These are phyloP conservation scores for Botrytis fabae DNA, from an alignment of 2,329 filamentous ascomycete genomes.

Conservation along the genomic window DNA sequence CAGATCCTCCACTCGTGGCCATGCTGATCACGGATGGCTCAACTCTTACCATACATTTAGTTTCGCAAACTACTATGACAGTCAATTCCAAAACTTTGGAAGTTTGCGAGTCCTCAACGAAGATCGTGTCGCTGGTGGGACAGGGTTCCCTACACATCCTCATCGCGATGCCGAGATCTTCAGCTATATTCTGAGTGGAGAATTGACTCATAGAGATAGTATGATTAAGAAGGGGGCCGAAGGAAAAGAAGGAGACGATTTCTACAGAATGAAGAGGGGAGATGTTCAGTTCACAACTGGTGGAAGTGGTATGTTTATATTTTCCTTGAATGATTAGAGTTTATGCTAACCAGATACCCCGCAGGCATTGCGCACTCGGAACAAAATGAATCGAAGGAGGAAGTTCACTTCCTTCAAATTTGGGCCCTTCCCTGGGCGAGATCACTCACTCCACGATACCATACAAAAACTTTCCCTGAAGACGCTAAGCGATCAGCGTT, in stretches of 20 bases:
- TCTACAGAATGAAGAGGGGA: conserved; percentile 71
- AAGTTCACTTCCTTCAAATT: conserved; percentile 85
- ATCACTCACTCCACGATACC: conserved; percentile 72
- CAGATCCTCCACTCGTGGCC: conserved; percentile 69
- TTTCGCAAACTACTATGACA: conserved; percentile 33
- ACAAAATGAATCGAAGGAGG: conserved; percentile 70
- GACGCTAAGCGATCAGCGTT: conserved; percentile 70
- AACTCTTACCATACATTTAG: conserved; percentile 59
- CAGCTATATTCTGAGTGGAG: conserved; percentile 80
- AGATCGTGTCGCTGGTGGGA: conserved; percentile 72
- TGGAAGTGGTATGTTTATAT: conserved; percentile 59
- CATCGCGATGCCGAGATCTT: conserved; percentile 91
- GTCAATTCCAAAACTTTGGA: conserved; percentile 61
- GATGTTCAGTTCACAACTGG: conserved; percentile 90
- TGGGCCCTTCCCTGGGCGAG: conserved; percentile 79
- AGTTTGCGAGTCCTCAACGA: conserved; percentile 84
- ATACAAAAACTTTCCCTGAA: conserved; percentile 71
- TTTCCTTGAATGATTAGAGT: background rate
- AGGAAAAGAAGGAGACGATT: conserved; percentile 56
- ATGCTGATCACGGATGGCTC: conserved; percentile 83
- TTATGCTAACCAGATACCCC: conserved; percentile 27
- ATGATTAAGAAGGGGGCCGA: conserved; percentile 73
- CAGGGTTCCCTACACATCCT: conserved; percentile 80
- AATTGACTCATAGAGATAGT: conserved; percentile 83
- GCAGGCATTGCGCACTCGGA: conserved; percentile 75